phyloP scores from a whole-genome alignment of 2,329 filamentous ascomycete genomes.

The Fusarium continuum region DNA sequence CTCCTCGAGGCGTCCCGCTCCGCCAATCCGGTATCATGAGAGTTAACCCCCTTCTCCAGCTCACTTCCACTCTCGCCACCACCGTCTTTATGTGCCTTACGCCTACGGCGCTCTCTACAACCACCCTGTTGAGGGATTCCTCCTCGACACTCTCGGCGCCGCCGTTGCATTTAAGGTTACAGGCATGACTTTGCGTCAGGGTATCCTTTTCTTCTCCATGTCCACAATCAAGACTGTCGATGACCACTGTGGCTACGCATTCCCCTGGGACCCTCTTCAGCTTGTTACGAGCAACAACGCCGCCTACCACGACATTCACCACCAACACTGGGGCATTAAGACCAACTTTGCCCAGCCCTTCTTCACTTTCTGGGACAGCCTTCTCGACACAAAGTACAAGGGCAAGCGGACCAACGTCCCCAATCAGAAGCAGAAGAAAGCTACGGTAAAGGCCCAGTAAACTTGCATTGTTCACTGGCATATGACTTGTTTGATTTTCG shows the following conservation, averaged over 20 bases:
- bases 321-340: slow-evolving; percentile 99
- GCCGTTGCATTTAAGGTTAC: slow-evolving; percentile 83
- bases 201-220: slow-evolving; percentile 87
- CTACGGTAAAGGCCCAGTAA: slow-evolving; percentile 16
- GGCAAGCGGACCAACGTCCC: slow-evolving; percentile 62
- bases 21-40: not conserved
- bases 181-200: slow-evolving; percentile 84
- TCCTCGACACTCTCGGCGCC: slow-evolving; percentile 90
- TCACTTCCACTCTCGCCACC: slow-evolving; percentile 92
- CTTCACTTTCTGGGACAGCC: slow-evolving; percentile 93
- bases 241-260: slow-evolving; percentile 95
- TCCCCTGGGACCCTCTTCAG: slow-evolving; percentile 95
- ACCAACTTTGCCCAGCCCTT: slow-evolving; percentile 90
- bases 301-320: slow-evolving; percentile 96
- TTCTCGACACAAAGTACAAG: slow-evolving; percentile 84
- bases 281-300: slow-evolving; percentile 94
- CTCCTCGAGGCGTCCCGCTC: not conserved
- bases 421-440: slow-evolving; percentile 47
- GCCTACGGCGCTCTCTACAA: slow-evolving; percentile 98
- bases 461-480: slow-evolving; percentile 29
- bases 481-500: slow-evolving; percentile 36
- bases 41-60: slow-evolving; percentile 56
- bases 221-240: slow-evolving; percentile 97
- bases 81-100: slow-evolving; percentile 96
- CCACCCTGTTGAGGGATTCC: slow-evolving; percentile 91